Percentiles rank a stretch among this genome's conserved stretches.
These are phyloP conservation scores for Colletotrichum sp. DNA, from an alignment of 2,329 filamentous ascomycete species.

Conservation along the genomic window DNA sequence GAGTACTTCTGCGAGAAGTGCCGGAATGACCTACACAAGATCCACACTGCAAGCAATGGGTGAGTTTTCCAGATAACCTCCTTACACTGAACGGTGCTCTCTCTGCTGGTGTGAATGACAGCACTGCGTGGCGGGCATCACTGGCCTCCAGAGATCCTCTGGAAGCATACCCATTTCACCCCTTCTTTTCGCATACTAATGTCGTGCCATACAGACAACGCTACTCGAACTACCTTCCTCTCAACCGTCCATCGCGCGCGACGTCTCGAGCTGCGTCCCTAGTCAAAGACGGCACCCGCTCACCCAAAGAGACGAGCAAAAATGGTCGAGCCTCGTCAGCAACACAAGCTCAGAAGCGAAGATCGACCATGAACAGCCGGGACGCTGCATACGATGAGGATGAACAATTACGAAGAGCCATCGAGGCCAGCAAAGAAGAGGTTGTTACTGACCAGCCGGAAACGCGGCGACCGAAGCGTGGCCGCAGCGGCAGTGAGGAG, in stretches of 20 bases:
- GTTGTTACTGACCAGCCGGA: conserved; percentile 58
- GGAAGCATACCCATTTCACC: not conserved
- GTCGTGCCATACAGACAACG: conserved; percentile 54
- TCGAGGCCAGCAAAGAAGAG: conserved; percentile 94
- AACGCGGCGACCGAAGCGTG: conserved; percentile 76
- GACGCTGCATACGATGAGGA: conserved; percentile 96
- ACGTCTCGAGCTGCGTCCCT: conserved; percentile 68
- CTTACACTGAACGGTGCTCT: not conserved
- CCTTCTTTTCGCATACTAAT: not conserved
- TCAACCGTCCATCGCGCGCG: conserved; percentile 59
- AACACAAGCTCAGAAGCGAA: conserved; percentile 73
- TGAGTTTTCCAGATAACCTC: conserved; percentile 52
- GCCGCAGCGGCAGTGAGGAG: conserved; percentile 93
- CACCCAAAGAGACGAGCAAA: conserved; percentile 58
- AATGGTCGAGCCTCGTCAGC: conserved; percentile 56
- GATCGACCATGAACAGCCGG: conserved; percentile 97
- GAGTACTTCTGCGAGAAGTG: conserved; percentile 99
- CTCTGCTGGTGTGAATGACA: not conserved
- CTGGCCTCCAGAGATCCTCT: not conserved
- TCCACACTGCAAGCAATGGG: conserved; percentile 83
- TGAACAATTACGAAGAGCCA: conserved; percentile 83
- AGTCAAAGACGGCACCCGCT: conserved; percentile 64
- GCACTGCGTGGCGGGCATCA: not conserved
- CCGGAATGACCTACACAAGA: conserved; percentile 87
- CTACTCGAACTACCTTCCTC: conserved; percentile 69